These are phyloP conservation scores for Blastobotrys illinoisensis DNA, from an alignment of 1,139 yeast genomes.

Conservation along the genomic window DNA sequence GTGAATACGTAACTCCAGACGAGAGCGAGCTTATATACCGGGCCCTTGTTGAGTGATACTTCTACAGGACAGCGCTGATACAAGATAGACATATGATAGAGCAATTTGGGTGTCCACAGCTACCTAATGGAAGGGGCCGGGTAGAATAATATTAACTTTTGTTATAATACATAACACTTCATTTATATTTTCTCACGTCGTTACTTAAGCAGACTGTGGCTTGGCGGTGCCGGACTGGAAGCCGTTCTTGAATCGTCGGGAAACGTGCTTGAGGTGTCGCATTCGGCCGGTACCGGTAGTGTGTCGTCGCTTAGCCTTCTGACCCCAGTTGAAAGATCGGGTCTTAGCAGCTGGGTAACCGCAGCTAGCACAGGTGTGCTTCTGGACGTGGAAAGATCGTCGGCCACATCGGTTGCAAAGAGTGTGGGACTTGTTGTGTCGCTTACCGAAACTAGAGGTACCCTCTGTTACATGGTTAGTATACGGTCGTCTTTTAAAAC, in stretches of 20 bases:
- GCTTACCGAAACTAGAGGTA: constrained; percentile 99
- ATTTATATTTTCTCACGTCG: neutral
- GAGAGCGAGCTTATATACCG: neutral
- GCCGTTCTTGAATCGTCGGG: constrained; percentile 98
- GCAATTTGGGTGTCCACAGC: neutral
- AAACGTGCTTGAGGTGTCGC: constrained; percentile 94
- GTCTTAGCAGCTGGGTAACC: constrained; percentile 99
- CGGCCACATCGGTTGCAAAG: constrained; percentile 99
- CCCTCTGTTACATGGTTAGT: constrained; percentile 58
- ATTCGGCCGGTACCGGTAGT: constrained; percentile 99
- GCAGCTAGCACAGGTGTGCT: constrained; percentile 98
- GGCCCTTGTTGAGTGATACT: neutral
- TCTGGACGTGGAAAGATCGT: constrained; percentile 98
- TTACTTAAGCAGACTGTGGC: constrained; percentile 36
- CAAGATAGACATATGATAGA: neutral
- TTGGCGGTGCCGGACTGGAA: constrained; percentile 87
- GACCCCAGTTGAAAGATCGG: constrained; percentile 82
- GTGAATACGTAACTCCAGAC: neutral
- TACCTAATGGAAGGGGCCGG: neutral
- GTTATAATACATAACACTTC: neutral
- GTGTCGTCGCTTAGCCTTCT: constrained; percentile 99
- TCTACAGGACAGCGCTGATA: no score
- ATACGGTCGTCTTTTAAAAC: neutral
- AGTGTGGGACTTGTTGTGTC: constrained; percentile 99
- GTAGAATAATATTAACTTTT: neutral